Evolutionary conservation across 768 basidiomycete species (phyloP).

Genomic region (Gelatoporia subvermispora): DNA sequence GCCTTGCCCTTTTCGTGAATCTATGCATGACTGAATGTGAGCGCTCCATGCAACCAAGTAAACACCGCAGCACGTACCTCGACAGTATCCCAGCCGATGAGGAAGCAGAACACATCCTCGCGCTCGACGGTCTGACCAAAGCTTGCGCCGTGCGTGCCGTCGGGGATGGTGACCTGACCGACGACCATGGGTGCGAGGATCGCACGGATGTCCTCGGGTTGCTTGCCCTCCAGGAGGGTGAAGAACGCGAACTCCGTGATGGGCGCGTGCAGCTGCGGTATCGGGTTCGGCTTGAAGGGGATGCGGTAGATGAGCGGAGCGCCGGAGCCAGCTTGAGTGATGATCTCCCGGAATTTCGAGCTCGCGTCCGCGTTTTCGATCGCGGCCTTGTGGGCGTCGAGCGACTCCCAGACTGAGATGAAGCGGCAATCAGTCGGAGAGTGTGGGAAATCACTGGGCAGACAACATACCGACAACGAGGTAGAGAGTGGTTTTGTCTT

Average conservation of each 20-base stretch:
- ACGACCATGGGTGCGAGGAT: not conserved
- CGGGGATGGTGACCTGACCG: not conserved
- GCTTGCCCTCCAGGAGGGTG: not conserved
- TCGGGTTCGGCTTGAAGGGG: not conserved
- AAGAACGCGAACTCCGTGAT: not conserved
- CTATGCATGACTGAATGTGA: too few relatives aligned
- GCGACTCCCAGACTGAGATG: conserved; percentile 2
- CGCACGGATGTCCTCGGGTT: not conserved
- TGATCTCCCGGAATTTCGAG: not conserved
- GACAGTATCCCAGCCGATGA: conserved; percentile 1
- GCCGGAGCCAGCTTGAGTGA: not conserved
- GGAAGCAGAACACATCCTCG: not conserved
- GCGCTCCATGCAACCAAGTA: too few relatives aligned
- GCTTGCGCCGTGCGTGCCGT: not conserved
- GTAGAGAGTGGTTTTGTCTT: conserved; percentile 1
- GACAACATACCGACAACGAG: not conserved
- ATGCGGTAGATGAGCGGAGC: conserved; percentile 1
- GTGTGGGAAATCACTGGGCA: not conserved
- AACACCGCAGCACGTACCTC: not conserved
- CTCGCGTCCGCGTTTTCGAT: not conserved
- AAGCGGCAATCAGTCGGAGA: too few relatives aligned
- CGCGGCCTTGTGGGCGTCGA: not conserved
- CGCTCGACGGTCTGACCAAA: not conserved
- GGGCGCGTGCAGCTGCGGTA: not conserved
- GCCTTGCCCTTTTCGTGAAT: too few relatives aligned